Percentiles rank a stretch among this genome's conserved stretches.
Evolutionary conservation across 1,284 basidiomycete genomes (phyloP).

Genomic region (Spongiforma sp.): DNA sequence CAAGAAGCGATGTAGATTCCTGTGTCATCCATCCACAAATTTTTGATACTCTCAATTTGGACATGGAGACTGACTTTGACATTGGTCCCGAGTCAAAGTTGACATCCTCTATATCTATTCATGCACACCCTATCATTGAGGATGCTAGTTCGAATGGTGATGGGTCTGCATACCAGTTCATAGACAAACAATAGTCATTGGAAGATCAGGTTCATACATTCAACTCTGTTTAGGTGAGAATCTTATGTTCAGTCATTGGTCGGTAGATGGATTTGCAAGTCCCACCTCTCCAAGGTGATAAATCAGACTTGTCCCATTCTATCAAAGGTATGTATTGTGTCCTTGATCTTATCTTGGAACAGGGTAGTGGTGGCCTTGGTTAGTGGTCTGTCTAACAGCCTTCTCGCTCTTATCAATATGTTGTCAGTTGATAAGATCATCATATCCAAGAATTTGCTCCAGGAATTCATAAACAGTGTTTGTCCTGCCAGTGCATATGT

Average conservation of each 20-base stretch:
- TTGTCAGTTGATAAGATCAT: slow-evolving; percentile 61
- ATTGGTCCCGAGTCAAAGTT: slow-evolving; percentile 8
- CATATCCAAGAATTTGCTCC: slow-evolving; percentile 52
- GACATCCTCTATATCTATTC: slow-evolving; percentile 1
- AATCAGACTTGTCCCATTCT: slow-evolving; percentile 31
- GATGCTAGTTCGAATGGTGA: slow-evolving; percentile 4
- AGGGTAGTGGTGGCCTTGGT: slow-evolving; percentile 57
- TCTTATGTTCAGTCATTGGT: background rate
- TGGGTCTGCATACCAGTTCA: slow-evolving; percentile 28
- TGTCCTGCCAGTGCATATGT: slow-evolving; percentile 49
- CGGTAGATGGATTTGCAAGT: slow-evolving; percentile 29
- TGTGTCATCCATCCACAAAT: too few relatives aligned
- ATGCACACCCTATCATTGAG: background rate
- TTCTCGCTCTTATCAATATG: background rate
- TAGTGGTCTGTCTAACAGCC: slow-evolving; percentile 7
- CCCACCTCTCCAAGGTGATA: slow-evolving; percentile 13
- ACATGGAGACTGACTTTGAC: slow-evolving; percentile 10
- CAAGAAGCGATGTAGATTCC: too few relatives aligned
- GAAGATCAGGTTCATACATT: slow-evolving; percentile 20
- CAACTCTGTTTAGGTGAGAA: background rate
- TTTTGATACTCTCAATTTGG: too few relatives aligned
- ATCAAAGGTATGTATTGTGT: slow-evolving; percentile 55
- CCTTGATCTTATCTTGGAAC: slow-evolving; percentile 56
- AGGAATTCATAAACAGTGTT: slow-evolving; percentile 49
- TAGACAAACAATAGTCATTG: slow-evolving; percentile 8